Percentiles rank a stretch among this genome's conserved stretches.
Evolutionary conservation across 345 rosid species (phyloP).

Genomic region (Anacardium occidentale): DNA sequence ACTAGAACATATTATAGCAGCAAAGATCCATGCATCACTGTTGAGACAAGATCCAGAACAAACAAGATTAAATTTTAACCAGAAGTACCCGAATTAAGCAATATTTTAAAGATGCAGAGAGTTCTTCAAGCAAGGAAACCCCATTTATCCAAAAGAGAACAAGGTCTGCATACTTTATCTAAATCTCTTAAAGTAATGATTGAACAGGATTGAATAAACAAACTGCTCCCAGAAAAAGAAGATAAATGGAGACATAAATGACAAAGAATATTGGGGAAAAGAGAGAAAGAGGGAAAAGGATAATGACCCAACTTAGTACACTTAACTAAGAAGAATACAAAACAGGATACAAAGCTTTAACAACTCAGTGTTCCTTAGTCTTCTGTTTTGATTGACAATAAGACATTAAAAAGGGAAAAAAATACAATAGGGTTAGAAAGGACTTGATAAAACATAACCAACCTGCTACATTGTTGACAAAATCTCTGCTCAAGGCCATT

Average conservation of each 20-base stretch:
- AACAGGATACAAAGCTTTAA: background rate
- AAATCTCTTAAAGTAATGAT: background rate
- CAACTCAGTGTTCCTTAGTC: background rate
- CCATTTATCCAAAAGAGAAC: background rate
- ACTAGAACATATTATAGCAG: conserved; percentile 16
- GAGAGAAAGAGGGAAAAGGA: no score
- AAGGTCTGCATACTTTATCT: background rate
- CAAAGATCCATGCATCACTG: background rate
- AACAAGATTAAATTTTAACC: conserved; percentile 3
- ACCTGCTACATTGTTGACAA: conserved; percentile 97
- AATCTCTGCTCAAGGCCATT: conserved; percentile 71
- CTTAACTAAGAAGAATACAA: background rate
- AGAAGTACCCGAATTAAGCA: background rate
- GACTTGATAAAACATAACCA: conserved; percentile 3
- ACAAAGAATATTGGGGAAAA: no score
- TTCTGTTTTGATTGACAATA: conserved; percentile 12
- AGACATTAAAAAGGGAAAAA: background rate
- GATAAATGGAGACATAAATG: no score
- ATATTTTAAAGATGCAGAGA: background rate
- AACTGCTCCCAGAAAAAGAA: background rate
- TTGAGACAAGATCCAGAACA: background rate
- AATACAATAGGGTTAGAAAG: background rate
- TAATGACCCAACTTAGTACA: no score
- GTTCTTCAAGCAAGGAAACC: background rate
- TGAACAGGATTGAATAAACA: background rate